phyloP scores from a whole-genome alignment of 2,329 filamentous ascomycete species.

The Graphilbum fragrans region DNA sequence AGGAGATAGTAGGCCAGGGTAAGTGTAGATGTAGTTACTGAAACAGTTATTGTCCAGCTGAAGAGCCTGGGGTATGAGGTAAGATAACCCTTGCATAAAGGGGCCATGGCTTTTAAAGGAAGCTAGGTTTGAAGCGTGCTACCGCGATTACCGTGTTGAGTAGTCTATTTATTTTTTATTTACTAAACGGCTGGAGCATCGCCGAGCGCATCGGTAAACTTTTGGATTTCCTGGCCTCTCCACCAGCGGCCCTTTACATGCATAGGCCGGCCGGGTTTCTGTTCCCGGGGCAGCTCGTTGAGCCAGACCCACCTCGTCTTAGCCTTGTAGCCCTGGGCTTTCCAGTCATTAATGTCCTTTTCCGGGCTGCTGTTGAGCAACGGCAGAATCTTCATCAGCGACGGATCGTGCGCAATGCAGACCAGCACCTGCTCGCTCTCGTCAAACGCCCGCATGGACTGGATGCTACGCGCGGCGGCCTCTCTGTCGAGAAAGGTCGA shows the following conservation, averaged over 20 bases:
- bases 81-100: too few species aligned
- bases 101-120: too few species aligned
- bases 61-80: too few species aligned
- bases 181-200: too few species aligned
- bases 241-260: background rate
- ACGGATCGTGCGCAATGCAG: constrained; percentile 9
- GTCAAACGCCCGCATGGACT: constrained; percentile 9
- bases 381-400: constrained; percentile 6
- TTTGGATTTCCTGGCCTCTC: too few species aligned
- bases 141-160: too few species aligned
- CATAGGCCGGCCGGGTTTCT: background rate
- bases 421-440: constrained; percentile 8
- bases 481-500: background rate
- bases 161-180: too few species aligned
- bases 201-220: too few species aligned
- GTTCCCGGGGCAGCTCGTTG: constrained; percentile 1
- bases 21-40: too few species aligned
- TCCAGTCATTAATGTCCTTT: constrained; percentile 7
- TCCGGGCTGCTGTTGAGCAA: constrained; percentile 5
- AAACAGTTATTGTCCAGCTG: too few species aligned
- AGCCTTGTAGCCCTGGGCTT: constrained; percentile 7
- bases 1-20: too few species aligned
- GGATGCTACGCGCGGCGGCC: constrained; percentile 5
- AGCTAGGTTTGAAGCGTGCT: too few species aligned
- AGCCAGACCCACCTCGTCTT: constrained; percentile 9